These are phyloP conservation scores for Fusarium sp. DNA, from an alignment of 2,329 filamentous ascomycete genomes.

Conservation along the genomic window DNA sequence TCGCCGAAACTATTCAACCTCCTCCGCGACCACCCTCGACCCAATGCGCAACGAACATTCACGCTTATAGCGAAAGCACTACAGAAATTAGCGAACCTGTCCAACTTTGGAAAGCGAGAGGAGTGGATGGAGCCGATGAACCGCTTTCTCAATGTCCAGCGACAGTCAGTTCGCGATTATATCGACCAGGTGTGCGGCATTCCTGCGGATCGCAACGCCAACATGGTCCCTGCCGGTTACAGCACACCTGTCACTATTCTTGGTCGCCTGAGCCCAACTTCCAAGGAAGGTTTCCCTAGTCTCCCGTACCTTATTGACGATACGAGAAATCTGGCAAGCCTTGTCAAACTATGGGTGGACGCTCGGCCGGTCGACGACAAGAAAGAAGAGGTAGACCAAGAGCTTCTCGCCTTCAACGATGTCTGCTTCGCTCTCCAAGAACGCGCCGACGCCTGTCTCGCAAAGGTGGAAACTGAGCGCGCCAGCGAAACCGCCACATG, in stretches of 20 bases:
- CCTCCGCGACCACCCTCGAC: slow-evolving; percentile 82
- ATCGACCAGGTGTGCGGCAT: slow-evolving; percentile 89
- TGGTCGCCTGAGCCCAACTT: slow-evolving; percentile 80
- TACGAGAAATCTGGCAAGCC: slow-evolving; percentile 82
- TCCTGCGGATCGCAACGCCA: slow-evolving; percentile 73
- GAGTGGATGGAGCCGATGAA: slow-evolving; percentile 99
- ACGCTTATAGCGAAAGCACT: slow-evolving; percentile 93
- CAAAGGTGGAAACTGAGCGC: slow-evolving; percentile 60
- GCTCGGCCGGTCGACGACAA: slow-evolving; percentile 55
- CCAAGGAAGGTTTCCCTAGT: slow-evolving; percentile 91
- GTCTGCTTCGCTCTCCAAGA: slow-evolving; percentile 62
- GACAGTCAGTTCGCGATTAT: slow-evolving; percentile 85
- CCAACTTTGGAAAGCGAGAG: slow-evolving; percentile 92
- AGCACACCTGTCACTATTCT: slow-evolving; percentile 93
- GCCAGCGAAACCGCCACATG: slow-evolving; percentile 49
- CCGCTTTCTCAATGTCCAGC: slow-evolving; percentile 79
- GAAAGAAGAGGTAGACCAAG: slow-evolving; percentile 54
- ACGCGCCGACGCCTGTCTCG: slow-evolving; percentile 63
- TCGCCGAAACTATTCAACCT: slow-evolving; percentile 95
- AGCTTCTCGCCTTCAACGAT: slow-evolving; percentile 64
- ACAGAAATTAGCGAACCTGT: slow-evolving; percentile 90
- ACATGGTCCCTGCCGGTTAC: slow-evolving; percentile 82
- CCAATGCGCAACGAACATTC: slow-evolving; percentile 84
- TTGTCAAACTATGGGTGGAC: slow-evolving; percentile 85
- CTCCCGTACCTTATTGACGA: slow-evolving; percentile 94